Percentiles rank a stretch among this genome's conserved stretches.
Evolutionary conservation across 176 grass and related monocot species (phyloP).

Genomic region (Oryza australiensis): DNA sequence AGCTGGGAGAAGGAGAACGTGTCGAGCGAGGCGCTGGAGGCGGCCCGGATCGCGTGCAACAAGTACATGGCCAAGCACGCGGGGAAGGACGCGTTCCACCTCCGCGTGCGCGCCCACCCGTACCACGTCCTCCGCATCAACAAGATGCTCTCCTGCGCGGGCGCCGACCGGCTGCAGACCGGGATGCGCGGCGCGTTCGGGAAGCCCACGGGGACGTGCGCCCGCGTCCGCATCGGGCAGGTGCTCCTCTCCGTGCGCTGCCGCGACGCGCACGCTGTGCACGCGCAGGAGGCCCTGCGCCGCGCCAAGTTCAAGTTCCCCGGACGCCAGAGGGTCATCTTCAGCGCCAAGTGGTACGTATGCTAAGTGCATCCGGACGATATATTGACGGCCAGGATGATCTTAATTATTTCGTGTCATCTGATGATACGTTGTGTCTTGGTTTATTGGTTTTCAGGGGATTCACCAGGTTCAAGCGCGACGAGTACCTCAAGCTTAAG

Average conservation of each 20-base stretch:
- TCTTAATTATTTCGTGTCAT: not conserved
- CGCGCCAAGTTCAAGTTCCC: constrained; percentile 64
- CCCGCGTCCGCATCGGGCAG: constrained; percentile 45
- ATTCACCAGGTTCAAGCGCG: constrained; percentile 42
- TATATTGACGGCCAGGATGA: not conserved
- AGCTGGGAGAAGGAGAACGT: constrained; percentile 69
- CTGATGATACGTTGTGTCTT: too few relatives aligned
- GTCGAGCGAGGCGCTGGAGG: constrained; percentile 49
- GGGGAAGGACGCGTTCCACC: constrained; percentile 55
- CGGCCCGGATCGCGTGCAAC: constrained; percentile 60
- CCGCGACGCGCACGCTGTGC: constrained; percentile 41
- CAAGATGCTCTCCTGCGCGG: constrained; percentile 68
- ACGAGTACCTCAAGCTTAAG: constrained; percentile 40
- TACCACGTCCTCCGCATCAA: constrained; percentile 63
- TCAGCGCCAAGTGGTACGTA: constrained; percentile 45
- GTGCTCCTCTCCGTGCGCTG: constrained; percentile 53
- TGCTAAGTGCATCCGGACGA: not conserved
- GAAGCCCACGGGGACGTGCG: constrained; percentile 51
- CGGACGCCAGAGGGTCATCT: constrained; percentile 37
- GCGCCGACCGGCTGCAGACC: constrained; percentile 56
- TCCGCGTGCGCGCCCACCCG: constrained; percentile 44
- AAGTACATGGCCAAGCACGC: constrained; percentile 64
- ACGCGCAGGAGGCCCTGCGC: constrained; percentile 44
- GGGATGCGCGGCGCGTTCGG: constrained; percentile 56
- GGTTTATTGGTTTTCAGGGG: constrained; percentile 15